A percentile compares a stretch with the other conserved stretches of the same genome.
These are phyloP conservation scores for Syzygium aromaticum DNA, from an alignment of 345 rosid species.

Conservation along the genomic window DNA sequence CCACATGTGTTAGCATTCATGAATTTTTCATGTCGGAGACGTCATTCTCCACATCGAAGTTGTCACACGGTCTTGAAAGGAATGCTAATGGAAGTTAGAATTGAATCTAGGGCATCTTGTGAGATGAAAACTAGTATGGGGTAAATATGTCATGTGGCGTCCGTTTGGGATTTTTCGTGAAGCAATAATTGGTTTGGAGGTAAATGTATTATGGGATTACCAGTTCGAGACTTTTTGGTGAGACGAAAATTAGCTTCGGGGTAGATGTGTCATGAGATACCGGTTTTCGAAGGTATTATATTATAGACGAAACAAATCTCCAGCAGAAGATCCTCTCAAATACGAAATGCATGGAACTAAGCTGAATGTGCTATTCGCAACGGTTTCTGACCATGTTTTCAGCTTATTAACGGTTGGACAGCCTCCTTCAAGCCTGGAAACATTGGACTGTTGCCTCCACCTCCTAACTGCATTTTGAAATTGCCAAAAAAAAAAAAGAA, in stretches of 20 bases:
- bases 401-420: background rate
- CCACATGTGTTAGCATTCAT: background rate
- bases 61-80: fast-evolving
- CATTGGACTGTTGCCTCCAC: background rate
- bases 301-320: background rate
- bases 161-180: background rate
- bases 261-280: background rate
- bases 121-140: no score
- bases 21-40: background rate
- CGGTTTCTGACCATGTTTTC: background rate
- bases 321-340: background rate
- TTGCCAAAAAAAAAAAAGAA: background rate
- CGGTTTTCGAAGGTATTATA: background rate
- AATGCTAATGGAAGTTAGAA: background rate
- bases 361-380: background rate
- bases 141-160: no score
- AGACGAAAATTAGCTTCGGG: background rate
- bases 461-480: background rate
- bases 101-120: fast-evolving
- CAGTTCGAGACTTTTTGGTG: fast-evolving
- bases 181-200: background rate
- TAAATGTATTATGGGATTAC: background rate
- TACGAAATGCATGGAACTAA: background rate
- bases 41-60: background rate
- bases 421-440: background rate